These are phyloP conservation scores for Coniosporium apollinis DNA, from an alignment of 495 filamentous ascomycete genomes.

Conservation along the genomic window DNA sequence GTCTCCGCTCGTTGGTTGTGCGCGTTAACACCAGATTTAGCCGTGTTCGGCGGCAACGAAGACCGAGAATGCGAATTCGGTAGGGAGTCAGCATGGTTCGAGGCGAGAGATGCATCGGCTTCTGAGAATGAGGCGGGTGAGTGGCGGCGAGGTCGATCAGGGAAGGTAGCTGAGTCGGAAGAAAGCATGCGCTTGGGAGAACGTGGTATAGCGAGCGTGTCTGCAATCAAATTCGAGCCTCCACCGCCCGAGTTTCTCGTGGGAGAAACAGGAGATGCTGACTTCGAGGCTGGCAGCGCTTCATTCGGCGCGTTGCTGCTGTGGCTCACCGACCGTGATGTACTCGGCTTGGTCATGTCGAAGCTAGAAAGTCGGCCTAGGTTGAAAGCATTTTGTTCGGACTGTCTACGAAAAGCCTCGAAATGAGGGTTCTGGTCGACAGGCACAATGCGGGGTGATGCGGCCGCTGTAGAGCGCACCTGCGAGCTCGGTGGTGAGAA, in stretches of 20 bases:
- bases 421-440: conserved; percentile 61
- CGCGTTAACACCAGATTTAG: not conserved
- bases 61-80: conserved; percentile 3
- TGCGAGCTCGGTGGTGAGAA: conserved; percentile 56
- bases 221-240: no score
- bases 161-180: conserved; percentile 21
- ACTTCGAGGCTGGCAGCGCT: conserved; percentile 2
- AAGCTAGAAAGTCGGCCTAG: conserved; percentile 25
- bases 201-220: conserved; percentile 6
- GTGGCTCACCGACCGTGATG: not conserved
- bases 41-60: conserved; percentile 17
- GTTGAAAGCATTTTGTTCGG: conserved; percentile 44
- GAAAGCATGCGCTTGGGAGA: conserved; percentile 16
- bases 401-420: conserved; percentile 55
- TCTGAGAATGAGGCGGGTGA: conserved; percentile 26
- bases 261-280: no score
- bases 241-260: no score
- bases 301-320: conserved; percentile 2
- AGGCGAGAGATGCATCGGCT: not conserved
- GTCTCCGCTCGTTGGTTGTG: conserved; percentile 37
- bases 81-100: conserved; percentile 21
- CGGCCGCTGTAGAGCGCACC: conserved; percentile 47
- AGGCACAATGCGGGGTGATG: conserved; percentile 50
- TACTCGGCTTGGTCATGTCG: conserved; percentile 7
- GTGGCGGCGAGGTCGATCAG: conserved; percentile 19